Base-by-base conservation (phyloP, 1,284 basidiomycete species). In the Fomitopsis pinicola region DNA sequence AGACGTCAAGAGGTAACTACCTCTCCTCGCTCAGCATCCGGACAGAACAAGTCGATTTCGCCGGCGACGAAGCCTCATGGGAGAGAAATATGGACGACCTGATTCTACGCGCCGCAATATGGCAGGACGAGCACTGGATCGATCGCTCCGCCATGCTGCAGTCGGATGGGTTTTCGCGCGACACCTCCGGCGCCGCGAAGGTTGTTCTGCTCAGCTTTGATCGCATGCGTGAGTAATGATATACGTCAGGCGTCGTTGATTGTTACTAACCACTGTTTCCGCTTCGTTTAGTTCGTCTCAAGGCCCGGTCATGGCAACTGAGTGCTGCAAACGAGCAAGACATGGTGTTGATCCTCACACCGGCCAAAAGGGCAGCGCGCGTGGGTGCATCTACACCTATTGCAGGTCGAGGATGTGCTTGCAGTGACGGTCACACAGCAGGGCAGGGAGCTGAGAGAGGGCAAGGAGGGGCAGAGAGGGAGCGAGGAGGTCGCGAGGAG, bases 1-100 rank as follows among this genome's bases (percentile, higher is more conserved):
- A 96, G 75, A 99, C 97, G 0, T 92, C 91, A 15, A 89, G 90
- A 63, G 97, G 97, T 67, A 99, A 98, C 73, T 98, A 98, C 73
- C 82, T 99, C 2, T 82, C 84, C 2, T 91, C 91, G 57, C 82
- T 99, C 40, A 88, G 78, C 67, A 87, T 98, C 45, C 87, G 95
- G 12, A 89, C 85, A 1, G 97, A 99, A 74, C 84, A 92, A 63
- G 85, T 97, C 64, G 89, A 94, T 64, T 94, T 95, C 68, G 73
- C 80, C 22, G 80, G 74, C n/a, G n/a, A n/a, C n/a, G n/a, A n/a
- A n/a, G n/a, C n/a, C n/a, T n/a, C n/a, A n/a, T n/a, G n/a, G n/a
- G 91, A 92, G 55, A 81, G 91, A 38, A 94, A 84, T 63, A 95
- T 98, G 89, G 97, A 99, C 73, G 96, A 98, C 71, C 82, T 97